Evolutionary conservation across 2,329 filamentous ascomycete species (phyloP).

Genomic region (Hypoxylon sp.): DNA sequence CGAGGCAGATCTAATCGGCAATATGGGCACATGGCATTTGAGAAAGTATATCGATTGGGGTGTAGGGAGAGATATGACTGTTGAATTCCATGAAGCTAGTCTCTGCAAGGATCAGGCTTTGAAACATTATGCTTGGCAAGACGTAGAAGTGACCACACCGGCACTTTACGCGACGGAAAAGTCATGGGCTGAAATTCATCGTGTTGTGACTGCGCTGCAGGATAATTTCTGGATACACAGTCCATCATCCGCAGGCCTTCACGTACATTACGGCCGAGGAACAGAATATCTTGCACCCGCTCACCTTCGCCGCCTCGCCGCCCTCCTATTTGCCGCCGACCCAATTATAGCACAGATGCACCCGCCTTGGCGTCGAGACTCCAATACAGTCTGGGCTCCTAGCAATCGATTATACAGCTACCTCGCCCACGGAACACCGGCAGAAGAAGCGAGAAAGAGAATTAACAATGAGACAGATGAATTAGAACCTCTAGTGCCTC

Average conservation of each 20-base stretch:
- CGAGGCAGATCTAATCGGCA: background rate
- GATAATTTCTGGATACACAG: constrained; percentile 39
- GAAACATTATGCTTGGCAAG: constrained; percentile 11
- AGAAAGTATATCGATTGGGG: constrained; percentile 8
- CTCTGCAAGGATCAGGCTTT: background rate
- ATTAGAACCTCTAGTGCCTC: background rate
- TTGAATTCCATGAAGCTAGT: background rate
- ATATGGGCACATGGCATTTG: constrained; percentile 15
- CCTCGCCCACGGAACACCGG: constrained; percentile 32
- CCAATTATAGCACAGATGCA: constrained; percentile 47
- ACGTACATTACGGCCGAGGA: constrained; percentile 47
- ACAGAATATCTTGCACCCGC: constrained; percentile 36
- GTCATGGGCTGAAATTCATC: constrained; percentile 43
- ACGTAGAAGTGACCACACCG: constrained; percentile 43
- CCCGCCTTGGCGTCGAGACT: constrained; percentile 27
- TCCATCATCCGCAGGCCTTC: constrained; percentile 31
- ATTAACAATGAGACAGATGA: background rate
- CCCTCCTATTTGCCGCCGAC: constrained; percentile 46
- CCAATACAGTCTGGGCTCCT: background rate
- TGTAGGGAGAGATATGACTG: constrained; percentile 17
- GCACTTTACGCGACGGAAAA: constrained; percentile 42
- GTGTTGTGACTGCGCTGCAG: constrained; percentile 19
- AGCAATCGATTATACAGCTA: constrained; percentile 46
- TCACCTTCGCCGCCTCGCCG: constrained; percentile 42
- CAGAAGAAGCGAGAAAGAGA: background rate